Evolutionary conservation across 1,139 yeast genomes (phyloP), one percentile per base, ranked within the genome.

Genomic region (Candida buenavistaensis): DNA sequence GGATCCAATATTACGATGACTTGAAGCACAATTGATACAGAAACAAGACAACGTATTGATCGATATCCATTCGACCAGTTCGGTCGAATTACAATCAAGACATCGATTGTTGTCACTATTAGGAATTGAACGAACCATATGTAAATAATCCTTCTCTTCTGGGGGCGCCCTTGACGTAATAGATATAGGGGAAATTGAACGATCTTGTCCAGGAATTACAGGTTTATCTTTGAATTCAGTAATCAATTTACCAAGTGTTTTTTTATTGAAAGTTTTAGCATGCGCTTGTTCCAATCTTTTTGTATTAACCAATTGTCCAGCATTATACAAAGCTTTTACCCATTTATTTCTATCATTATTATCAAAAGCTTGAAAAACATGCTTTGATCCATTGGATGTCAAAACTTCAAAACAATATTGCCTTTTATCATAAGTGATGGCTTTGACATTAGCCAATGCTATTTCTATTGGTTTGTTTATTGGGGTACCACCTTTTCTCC

Each of bases 41-140:
- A 90, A 68, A 8, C 84, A 77, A 15, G 80, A 79, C 38, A 88
- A 62, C 33, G 83, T 62, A 51, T 86, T 90, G 43, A 88, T 68
- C 0, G 96, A 85, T 4, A 90, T 75, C 97, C 97, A 90, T 50
- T 89, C 97, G 7, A 87, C 95, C 21, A 73, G 62, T 7, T 74
- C 78, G 0, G 62, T 50, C 3, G 76, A 54, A 0, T 83, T 82
- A 64, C 97, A 90, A 51, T 90, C 97, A 8, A 88, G 85, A 58
- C 97, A 90, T 6, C 51, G 45, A 14, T 58, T 51, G 52, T 90
- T 90, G 24, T 80, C 73, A n/a, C 74, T 62, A 32, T 80, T 77
- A 1, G 62, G 55, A 6, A 64, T 58, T 0, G 62, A 51, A 36
- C 75, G 62, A 1, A 83, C 83, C 30, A 71, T 40, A 11, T 60